Percentiles rank a stretch among this genome's conserved stretches.
These are phyloP conservation scores for Annona squamosa DNA, from an alignment of 164 flowering plant genomes.

Conservation along the genomic window DNA sequence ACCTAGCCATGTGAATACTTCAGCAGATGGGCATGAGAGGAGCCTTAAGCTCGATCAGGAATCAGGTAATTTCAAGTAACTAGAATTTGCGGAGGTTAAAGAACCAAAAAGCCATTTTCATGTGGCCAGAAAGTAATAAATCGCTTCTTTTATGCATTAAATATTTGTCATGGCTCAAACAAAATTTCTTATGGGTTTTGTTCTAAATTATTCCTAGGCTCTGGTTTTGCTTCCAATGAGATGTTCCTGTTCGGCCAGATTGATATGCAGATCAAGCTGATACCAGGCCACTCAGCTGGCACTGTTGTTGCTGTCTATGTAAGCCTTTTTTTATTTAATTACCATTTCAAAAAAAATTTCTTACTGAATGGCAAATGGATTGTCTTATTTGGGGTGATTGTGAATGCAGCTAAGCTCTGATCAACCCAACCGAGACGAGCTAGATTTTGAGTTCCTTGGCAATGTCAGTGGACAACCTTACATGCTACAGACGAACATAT, in stretches of 20 bases:
- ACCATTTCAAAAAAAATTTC: neutral
- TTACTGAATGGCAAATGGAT: neutral
- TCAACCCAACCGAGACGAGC: slow-evolving; percentile 69
- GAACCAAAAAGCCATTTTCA: no score
- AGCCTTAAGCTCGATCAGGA: slow-evolving; percentile 63
- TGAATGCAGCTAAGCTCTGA: slow-evolving; percentile 61
- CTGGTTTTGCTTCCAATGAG: slow-evolving; percentile 69
- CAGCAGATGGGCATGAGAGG: slow-evolving; percentile 58
- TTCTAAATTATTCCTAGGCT: slow-evolving; percentile 30
- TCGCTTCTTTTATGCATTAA: no score
- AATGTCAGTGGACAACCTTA: slow-evolving; percentile 68
- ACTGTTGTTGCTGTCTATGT: slow-evolving; percentile 82
- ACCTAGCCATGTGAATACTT: slow-evolving; percentile 74
- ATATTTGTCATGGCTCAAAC: no score
- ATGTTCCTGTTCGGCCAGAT: slow-evolving; percentile 77
- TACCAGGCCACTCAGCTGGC: slow-evolving; percentile 79
- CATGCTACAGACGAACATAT: slow-evolving; percentile 76
- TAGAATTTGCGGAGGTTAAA: no score
- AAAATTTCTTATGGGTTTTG: neutral
- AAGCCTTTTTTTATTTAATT: slow-evolving; percentile 11
- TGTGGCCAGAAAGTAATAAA: no score
- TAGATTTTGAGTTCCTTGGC: slow-evolving; percentile 88
- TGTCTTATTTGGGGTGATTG: neutral
- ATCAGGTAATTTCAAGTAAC: slow-evolving; percentile 41
- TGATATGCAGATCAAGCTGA: slow-evolving; percentile 79